These are phyloP conservation scores for Nothophytophthora sp. DNA, from an alignment of 352 stramenopile species.

Conservation along the genomic window DNA sequence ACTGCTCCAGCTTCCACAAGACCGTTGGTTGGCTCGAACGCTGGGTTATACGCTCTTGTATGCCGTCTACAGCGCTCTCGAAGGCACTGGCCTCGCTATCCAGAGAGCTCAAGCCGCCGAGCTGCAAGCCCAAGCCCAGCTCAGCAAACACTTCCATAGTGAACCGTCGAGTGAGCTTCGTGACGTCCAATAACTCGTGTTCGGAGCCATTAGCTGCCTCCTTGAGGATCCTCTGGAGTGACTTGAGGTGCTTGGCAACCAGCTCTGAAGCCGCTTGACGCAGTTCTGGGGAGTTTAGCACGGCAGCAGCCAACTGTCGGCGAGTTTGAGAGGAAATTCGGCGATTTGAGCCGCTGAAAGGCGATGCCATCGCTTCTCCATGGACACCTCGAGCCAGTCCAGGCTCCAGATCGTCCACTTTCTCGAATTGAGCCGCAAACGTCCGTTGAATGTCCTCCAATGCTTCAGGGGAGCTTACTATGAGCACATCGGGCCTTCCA, in stretches of 20 bases:
- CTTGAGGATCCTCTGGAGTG: slow-evolving; percentile 25
- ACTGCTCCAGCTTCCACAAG: slow-evolving; percentile 33
- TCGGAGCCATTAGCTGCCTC: background rate
- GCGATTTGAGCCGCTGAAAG: slow-evolving; percentile 1
- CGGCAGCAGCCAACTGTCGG: slow-evolving; percentile 53
- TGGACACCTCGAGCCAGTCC: slow-evolving; percentile 12
- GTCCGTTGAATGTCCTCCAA: slow-evolving; percentile 39
- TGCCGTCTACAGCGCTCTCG: slow-evolving; percentile 25
- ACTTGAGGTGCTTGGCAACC: slow-evolving; percentile 27
- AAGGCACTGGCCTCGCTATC: slow-evolving; percentile 6
- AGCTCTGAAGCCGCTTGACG: slow-evolving; percentile 29
- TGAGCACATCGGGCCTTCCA: slow-evolving; percentile 22
- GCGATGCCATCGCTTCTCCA: slow-evolving; percentile 22
- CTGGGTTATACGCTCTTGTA: slow-evolving; percentile 10
- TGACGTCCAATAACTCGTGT: slow-evolving; percentile 27
- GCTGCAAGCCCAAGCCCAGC: slow-evolving; percentile 31
- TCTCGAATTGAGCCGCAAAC: slow-evolving; percentile 52
- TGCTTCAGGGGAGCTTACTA: slow-evolving; percentile 21
- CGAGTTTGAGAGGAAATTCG: slow-evolving; percentile 17
- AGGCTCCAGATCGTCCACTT: slow-evolving; percentile 10
- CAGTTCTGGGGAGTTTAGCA: slow-evolving; percentile 61
- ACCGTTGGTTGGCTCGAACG: slow-evolving; percentile 15
- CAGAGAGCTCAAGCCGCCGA: slow-evolving; percentile 9
- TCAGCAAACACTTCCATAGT: slow-evolving; percentile 34
- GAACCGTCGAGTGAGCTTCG: slow-evolving; percentile 19